phyloP scores from a whole-genome alignment of 495 filamentous ascomycete genomes.

The Penicillium maclennaniae region DNA sequence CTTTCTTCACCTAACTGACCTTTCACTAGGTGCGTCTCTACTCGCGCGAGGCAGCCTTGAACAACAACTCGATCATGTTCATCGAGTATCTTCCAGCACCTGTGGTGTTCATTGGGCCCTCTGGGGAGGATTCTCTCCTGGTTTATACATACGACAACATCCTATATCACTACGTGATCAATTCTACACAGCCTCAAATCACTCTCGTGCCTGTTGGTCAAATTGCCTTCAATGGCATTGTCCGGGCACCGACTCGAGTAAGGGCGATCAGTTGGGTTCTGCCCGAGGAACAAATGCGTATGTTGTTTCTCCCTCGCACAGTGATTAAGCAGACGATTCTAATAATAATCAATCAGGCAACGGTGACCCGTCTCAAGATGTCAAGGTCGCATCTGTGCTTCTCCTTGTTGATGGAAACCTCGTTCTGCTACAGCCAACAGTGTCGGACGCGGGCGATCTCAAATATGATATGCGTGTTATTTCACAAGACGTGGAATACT shows the following conservation, averaged over 20 bases:
- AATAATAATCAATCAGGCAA: conserved; percentile 52
- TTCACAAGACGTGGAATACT: conserved; percentile 93
- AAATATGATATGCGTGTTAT: conserved; percentile 99
- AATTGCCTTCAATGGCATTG: conserved; percentile 94
- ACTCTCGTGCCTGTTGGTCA: conserved; percentile 87
- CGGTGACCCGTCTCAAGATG: conserved; percentile 94
- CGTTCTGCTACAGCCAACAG: conserved; percentile 82
- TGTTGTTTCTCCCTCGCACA: conserved; percentile 20
- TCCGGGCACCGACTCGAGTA: conserved; percentile 86
- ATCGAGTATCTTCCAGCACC: conserved; percentile 75
- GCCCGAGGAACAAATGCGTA: conserved; percentile 82
- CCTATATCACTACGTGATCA: conserved; percentile 90
- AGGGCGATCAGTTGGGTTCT: conserved; percentile 93
- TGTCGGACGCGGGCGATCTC: conserved; percentile 67
- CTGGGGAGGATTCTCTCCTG: conserved; percentile 89
- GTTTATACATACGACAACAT: conserved; percentile 95
- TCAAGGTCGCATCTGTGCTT: conserved; percentile 86
- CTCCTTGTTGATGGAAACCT: conserved; percentile 96
- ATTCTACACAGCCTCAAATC: conserved; percentile 62
- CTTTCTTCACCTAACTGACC: not conserved
- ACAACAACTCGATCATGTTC: conserved; percentile 66
- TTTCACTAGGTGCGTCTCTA: conserved; percentile 69
- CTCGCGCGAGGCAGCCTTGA: conserved; percentile 80
- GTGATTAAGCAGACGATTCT: not conserved
- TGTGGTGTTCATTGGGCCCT: conserved; percentile 78